These are phyloP conservation scores for Ustilago esculenta DNA, from an alignment of 1,284 basidiomycete species.

Conservation along the genomic window DNA sequence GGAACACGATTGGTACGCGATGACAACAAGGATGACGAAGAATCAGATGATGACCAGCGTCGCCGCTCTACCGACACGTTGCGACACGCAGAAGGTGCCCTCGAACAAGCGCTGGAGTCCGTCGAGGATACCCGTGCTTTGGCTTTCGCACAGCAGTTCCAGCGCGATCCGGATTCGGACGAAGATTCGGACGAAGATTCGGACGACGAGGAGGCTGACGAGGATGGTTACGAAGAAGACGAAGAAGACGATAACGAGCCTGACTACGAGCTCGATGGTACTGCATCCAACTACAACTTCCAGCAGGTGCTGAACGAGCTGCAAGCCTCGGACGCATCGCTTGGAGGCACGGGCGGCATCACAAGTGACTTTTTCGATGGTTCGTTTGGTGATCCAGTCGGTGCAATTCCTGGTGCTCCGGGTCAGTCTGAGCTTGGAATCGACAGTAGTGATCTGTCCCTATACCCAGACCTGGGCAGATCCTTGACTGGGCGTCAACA, in stretches of 20 bases:
- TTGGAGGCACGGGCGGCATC: constrained; percentile 1
- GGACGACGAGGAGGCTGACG: constrained; percentile 41
- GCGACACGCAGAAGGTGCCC: constrained; percentile 30
- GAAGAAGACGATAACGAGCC: constrained; percentile 44
- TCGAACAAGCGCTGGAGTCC: constrained; percentile 36
- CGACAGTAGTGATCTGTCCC: constrained; percentile 26
- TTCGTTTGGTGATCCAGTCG: constrained; percentile 20
- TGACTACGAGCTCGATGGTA: constrained; percentile 23
- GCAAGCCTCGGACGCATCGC: constrained; percentile 18
- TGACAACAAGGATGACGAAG: constrained; percentile 20
- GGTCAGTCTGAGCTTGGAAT: constrained; percentile 5
- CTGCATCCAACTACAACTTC: constrained; percentile 20
- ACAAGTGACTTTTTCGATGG: constrained; percentile 45
- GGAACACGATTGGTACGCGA: constrained; percentile 14
- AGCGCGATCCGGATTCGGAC: constrained; percentile 36
- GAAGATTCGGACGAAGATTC: constrained; percentile 35
- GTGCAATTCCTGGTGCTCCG: constrained; percentile 11
- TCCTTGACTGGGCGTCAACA: not conserved
- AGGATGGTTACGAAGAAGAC: constrained; percentile 47
- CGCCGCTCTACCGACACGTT: constrained; percentile 51
- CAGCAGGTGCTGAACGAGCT: constrained; percentile 34
- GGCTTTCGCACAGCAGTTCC: constrained; percentile 45
- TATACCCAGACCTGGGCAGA: constrained; percentile 26
- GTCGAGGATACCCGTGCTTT: constrained; percentile 46
- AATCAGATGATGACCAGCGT: constrained; percentile 37